Base-by-base conservation (phyloP, 2,329 filamentous ascomycete species). In the Lojkania enalia region DNA sequence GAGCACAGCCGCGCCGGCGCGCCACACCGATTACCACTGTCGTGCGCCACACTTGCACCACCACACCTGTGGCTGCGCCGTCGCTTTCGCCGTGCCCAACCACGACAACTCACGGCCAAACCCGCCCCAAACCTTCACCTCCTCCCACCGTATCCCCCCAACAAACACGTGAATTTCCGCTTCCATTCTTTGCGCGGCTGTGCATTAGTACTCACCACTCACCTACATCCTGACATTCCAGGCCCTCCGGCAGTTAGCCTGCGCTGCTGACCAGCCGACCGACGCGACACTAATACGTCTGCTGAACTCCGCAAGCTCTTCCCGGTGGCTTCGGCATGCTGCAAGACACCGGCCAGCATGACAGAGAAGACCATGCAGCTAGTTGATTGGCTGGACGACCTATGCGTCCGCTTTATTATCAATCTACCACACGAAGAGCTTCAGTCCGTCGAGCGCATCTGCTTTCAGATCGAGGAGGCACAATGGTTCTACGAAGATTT, bases 401-500 rank as follows among this genome's bases (percentile, higher is more conserved):
- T 97, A 48, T 96, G 90, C 73, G 92, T 95, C 70, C 90, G 95
- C 68, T 99, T 99, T 74, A 92, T 99, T 67, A 90, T 97, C 72
- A 97, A 99, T 74, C 82, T 97, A 50, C 94, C 95, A 35, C 81
- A 88, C 54, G 90, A 94, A 71, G 94, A 99, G 71, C 82, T 97
- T 35, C 84, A 85, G 55, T 90, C 88, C 2, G 88, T 96, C 46
- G 89, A 90, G 67, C 87, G 94, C 66, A 94, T 99, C 73, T 97
- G 92, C 74, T 99, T 99, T 71, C 91, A 97, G 74, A 88, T 99
- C 59, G 94, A 99, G 73, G 95, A 99, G 74, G 94, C 94, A 61
- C 95, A 99, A 84, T 99, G 94, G 94, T 99, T 95, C 74, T 99
- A 99, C 82, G 94, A 99, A 77, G 94, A 99, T 73, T 99, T 99